Percentiles rank a stretch among this genome's conserved stretches.
phyloP scores from a whole-genome alignment of 306 rosid species.

The Potentilla sterilis region DNA sequence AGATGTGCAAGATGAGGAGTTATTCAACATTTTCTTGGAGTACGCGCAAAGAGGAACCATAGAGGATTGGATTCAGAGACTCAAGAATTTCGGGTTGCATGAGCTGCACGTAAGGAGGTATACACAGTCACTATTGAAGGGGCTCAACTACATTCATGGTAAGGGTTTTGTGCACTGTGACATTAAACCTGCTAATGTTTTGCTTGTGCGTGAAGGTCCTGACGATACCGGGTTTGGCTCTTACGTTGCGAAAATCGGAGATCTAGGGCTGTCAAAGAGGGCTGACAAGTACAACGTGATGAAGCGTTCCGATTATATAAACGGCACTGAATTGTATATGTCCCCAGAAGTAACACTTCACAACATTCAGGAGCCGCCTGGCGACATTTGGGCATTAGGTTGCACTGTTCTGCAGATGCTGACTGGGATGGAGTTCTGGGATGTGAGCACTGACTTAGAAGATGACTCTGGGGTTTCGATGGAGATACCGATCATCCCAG shows the following conservation, averaged over 20 bases:
- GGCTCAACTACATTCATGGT: conserved; percentile 3
- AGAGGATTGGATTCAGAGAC: not conserved
- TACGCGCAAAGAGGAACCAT: conserved; percentile 15
- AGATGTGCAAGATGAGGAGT: not conserved
- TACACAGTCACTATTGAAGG: conserved; percentile 2
- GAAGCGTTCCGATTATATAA: not conserved
- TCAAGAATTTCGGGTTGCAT: not conserved
- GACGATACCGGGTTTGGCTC: not conserved
- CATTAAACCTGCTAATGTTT: conserved; percentile 13
- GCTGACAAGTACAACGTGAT: not conserved
- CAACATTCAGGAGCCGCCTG: conserved; percentile 9
- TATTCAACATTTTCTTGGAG: conserved; percentile 16
- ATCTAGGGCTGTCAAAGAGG: conserved; percentile 15
- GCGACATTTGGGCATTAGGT: conserved; percentile 25
- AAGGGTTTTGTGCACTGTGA: conserved; percentile 25
- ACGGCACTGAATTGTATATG: conserved; percentile 14
- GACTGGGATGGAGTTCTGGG: conserved; percentile 1
- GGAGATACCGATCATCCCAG: not conserved
- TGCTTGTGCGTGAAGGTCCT: conserved; percentile 3
- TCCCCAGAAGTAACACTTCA: not conserved
- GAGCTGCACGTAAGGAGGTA: conserved; percentile 3
- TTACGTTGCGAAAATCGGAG: conserved; percentile 15
- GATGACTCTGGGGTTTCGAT: not conserved
- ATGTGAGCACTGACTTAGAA: not conserved
- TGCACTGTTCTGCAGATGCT: conserved; percentile 15